Percentiles rank a stretch among this genome's conserved stretches.
phyloP scores from a whole-genome alignment of 129 eudicot genomes.

The Flaveria bidentis region DNA sequence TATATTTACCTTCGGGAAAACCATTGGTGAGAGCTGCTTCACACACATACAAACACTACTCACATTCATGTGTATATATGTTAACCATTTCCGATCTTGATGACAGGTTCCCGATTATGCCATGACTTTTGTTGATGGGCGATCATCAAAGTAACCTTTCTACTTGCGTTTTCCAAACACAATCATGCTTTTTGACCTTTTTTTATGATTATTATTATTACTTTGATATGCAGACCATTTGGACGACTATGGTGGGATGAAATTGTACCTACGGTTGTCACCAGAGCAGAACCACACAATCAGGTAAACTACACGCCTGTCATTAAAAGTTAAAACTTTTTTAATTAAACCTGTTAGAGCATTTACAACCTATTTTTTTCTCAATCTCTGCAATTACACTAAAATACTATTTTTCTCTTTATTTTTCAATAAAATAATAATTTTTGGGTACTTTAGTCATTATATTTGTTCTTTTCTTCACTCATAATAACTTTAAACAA shows the following conservation, averaged over 20 bases:
- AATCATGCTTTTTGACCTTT: neutral
- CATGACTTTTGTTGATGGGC: constrained; percentile 52
- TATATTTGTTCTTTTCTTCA: no score
- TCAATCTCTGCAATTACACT: no score
- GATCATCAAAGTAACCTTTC: constrained; percentile 54
- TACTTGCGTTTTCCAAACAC: neutral
- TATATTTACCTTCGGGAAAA: constrained; percentile 50
- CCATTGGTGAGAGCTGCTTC: constrained; percentile 47
- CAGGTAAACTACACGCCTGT: constrained; percentile 43
- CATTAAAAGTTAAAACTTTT: no score
- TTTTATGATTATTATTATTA: neutral
- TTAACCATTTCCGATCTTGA: neutral
- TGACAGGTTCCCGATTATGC: constrained; percentile 76
- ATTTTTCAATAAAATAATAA: no score
- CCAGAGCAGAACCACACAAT: constrained; percentile 87
- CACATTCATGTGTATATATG: neutral
- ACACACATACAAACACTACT: no score
- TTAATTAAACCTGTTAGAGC: no score
- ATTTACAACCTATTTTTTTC: no score
- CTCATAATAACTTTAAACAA: no score
- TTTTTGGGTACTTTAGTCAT: no score
- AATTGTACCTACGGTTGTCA: constrained; percentile 83
- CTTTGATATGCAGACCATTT: constrained; percentile 58
- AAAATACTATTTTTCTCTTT: no score
- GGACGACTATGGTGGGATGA: constrained; percentile 94